Conservation (phyloP, 1,284 basidiomycete species). For the Ceratobasidium sp. region DNA sequence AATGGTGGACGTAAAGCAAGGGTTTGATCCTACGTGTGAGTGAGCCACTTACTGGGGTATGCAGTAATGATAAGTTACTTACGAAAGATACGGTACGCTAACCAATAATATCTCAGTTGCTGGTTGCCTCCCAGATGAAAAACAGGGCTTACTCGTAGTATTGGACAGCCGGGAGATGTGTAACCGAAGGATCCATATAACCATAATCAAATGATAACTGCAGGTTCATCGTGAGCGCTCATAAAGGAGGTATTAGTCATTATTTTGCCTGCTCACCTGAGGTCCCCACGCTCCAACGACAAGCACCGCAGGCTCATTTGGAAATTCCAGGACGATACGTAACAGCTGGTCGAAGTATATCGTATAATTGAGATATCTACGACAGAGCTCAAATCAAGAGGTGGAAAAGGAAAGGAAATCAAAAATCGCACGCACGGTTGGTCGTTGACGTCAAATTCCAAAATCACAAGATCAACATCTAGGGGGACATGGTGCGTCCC, state of each 20-base stretch:
- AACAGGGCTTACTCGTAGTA: constrained; percentile 42
- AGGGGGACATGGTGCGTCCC: constrained; percentile 42
- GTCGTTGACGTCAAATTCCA: constrained; percentile 45
- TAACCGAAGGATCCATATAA: constrained; percentile 41
- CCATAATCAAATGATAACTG: constrained; percentile 39
- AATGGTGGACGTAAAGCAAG: constrained; percentile 38
- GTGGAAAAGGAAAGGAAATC: background rate
- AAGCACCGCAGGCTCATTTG: constrained; percentile 42
- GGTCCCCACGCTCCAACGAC: constrained; percentile 44
- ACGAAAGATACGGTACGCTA: constrained; percentile 44
- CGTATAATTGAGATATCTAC: constrained; percentile 41
- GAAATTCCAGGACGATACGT: constrained; percentile 39
- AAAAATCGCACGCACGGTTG: constrained; percentile 39
- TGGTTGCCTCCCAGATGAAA: background rate
- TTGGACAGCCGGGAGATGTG: constrained; percentile 42
- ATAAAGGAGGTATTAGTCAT: no score
- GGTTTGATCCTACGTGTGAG: constrained; percentile 28
- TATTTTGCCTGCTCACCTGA: constrained; percentile 11
- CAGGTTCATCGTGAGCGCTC: background rate
- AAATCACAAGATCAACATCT: constrained; percentile 43
- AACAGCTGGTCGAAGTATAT: constrained; percentile 44
- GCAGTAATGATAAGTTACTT: background rate
- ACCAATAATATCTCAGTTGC: background rate
- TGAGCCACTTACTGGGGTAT: background rate
- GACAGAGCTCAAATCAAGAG: background rate